Percentiles rank a stretch among this genome's conserved stretches.
phyloP scores from a whole-genome alignment of 148 eudicot species.

The Fagopyrum esculentum region DNA sequence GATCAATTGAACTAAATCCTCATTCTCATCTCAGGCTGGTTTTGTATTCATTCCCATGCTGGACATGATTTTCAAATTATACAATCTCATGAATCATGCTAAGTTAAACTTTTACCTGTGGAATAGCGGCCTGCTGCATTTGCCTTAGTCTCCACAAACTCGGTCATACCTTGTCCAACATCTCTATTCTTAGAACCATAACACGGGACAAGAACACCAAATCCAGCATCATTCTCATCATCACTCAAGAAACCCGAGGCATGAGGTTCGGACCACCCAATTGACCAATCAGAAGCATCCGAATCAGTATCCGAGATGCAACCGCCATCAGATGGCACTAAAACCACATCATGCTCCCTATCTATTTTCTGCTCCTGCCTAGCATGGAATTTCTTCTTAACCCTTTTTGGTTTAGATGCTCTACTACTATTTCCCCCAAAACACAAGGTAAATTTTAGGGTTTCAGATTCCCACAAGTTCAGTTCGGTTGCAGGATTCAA shows the following conservation, averaged over 20 bases:
- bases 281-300: slow-evolving; percentile 95
- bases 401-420: slow-evolving; percentile 31
- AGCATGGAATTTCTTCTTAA: slow-evolving; percentile 64
- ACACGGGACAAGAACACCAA: slow-evolving; percentile 93
- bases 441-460: not conserved
- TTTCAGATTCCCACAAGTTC: not conserved
- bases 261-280: slow-evolving; percentile 94
- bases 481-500: not conserved
- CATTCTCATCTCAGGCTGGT: not conserved
- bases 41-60: too few species aligned
- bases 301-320: slow-evolving; percentile 83
- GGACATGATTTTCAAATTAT: not conserved
- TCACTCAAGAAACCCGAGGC: slow-evolving; percentile 84
- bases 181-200: slow-evolving; percentile 28
- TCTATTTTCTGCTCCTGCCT: slow-evolving; percentile 72
- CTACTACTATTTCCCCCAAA: not conserved
- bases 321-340: slow-evolving; percentile 88
- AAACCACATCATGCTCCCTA: slow-evolving; percentile 68
- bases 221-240: slow-evolving; percentile 72
- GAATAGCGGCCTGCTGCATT: not conserved
- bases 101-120: not conserved
- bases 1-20: not conserved
- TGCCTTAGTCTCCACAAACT: slow-evolving; percentile 26
- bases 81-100: not conserved
- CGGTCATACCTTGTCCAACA: not conserved